phyloP scores from a whole-genome alignment of 257 asterid species.

The Parsonsia alboflavescens region DNA sequence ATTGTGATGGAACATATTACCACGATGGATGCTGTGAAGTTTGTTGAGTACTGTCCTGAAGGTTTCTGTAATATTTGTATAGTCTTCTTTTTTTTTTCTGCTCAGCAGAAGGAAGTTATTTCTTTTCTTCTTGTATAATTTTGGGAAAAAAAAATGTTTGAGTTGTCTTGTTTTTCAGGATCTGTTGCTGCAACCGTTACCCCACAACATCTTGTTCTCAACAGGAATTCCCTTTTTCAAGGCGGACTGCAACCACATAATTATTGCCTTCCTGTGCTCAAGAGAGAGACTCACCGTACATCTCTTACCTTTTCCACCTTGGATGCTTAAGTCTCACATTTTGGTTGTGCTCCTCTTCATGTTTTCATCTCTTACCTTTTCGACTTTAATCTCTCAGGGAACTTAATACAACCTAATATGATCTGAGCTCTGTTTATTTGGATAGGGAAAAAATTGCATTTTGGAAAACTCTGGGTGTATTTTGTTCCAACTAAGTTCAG shows the following conservation, averaged over 20 bases:
- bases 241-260: slow-evolving; percentile 94
- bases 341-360: no score
- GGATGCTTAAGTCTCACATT: neutral
- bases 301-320: slow-evolving; percentile 12
- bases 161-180: slow-evolving; percentile 35
- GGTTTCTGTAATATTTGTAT: slow-evolving; percentile 27
- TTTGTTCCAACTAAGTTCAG: no score
- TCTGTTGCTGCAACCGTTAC: slow-evolving; percentile 94
- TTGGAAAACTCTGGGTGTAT: no score
- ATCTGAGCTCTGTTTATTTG: neutral
- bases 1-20: slow-evolving; percentile 97
- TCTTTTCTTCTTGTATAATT: neutral
- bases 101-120: neutral
- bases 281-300: slow-evolving; percentile 86
- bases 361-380: no score
- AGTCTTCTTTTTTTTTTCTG: neutral
- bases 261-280: slow-evolving; percentile 89
- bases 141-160: neutral
- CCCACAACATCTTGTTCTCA: slow-evolving; percentile 90
- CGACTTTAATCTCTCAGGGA: neutral
- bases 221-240: slow-evolving; percentile 85
- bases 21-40: slow-evolving; percentile 77
- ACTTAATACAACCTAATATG: neutral
- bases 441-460: neutral
- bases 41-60: slow-evolving; percentile 71